phyloP scores from a whole-genome alignment of 2,329 filamentous ascomycete genomes.

The Bisporella sp. region DNA sequence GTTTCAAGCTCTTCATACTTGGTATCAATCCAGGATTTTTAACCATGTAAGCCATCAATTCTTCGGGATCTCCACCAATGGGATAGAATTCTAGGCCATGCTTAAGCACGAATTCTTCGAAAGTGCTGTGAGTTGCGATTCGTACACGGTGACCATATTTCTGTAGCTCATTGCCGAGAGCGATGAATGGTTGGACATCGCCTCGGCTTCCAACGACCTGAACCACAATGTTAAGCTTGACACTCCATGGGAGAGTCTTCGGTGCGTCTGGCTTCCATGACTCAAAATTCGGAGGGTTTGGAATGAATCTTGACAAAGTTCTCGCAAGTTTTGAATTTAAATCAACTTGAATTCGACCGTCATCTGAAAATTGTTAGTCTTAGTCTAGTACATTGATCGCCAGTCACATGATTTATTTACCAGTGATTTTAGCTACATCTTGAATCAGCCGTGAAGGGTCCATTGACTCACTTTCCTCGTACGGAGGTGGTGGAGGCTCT shows the following conservation, averaged over 20 bases:
- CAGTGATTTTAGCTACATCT: no score
- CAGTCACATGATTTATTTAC: no score
- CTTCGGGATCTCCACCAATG: constrained; percentile 59
- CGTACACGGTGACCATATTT: constrained; percentile 47
- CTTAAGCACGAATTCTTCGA: constrained; percentile 44
- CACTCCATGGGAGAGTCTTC: no score
- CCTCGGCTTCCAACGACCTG: constrained; percentile 69
- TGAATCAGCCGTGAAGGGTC: no score
- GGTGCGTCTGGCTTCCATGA: no score
- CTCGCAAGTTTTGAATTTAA: constrained; percentile 37
- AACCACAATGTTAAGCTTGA: constrained; percentile 59
- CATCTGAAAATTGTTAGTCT: no score
- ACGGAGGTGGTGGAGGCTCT: no score
- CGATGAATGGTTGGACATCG: constrained; percentile 69
- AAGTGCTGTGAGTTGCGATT: constrained; percentile 47
- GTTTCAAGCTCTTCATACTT: constrained; percentile 63
- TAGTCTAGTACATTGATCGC: no score
- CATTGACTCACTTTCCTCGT: no score
- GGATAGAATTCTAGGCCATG: constrained; percentile 51
- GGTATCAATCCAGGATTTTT: constrained; percentile 78
- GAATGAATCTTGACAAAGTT: constrained; percentile 9
- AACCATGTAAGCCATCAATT: constrained; percentile 80
- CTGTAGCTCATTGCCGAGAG: constrained; percentile 50
- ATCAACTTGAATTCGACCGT: constrained; percentile 48
- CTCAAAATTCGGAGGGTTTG: not conserved